Conservation (phyloP, 352 stramenopile genomes). For the Albugo laibachii region DNA sequence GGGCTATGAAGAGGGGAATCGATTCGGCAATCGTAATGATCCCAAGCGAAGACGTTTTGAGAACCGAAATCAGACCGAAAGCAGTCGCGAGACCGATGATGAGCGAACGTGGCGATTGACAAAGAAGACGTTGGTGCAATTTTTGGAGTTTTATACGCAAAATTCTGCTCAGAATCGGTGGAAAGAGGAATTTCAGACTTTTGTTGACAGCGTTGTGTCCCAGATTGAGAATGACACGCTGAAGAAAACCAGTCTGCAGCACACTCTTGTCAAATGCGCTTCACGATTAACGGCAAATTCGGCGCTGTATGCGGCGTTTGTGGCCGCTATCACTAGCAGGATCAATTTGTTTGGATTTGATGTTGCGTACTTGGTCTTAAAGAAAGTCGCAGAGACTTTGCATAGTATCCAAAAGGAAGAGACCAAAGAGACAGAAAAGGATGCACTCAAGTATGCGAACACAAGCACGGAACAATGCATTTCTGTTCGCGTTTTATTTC, state of each 20-base stretch:
- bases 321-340: too few species aligned
- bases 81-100: slow-evolving; percentile 30
- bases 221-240: slow-evolving; percentile 25
- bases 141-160: slow-evolving; percentile 11
- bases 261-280: slow-evolving; percentile 5
- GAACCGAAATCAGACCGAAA: slow-evolving; percentile 8
- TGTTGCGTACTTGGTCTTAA: slow-evolving; percentile 8
- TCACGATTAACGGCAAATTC: too few species aligned
- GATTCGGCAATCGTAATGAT: slow-evolving; percentile 3
- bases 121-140: slow-evolving; percentile 55
- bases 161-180: slow-evolving; percentile 17
- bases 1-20: slow-evolving; percentile 4
- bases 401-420: slow-evolving; percentile 5
- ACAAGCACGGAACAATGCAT: slow-evolving; percentile 8
- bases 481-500: slow-evolving; percentile 32
- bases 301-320: too few species aligned
- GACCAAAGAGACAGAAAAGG: slow-evolving; percentile 1
- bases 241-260: neutral
- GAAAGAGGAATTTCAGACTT: neutral
- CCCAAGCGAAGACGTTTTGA: neutral
- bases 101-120: slow-evolving; percentile 44
- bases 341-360: too few species aligned
- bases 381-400: slow-evolving; percentile 44
- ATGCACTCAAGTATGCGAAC: slow-evolving; percentile 9
- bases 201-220: slow-evolving; percentile 17